Evolutionary conservation across 306 rosid genomes (phyloP), one percentile per base, ranked within the genome.

Genomic region (Acmispon strigosus): DNA sequence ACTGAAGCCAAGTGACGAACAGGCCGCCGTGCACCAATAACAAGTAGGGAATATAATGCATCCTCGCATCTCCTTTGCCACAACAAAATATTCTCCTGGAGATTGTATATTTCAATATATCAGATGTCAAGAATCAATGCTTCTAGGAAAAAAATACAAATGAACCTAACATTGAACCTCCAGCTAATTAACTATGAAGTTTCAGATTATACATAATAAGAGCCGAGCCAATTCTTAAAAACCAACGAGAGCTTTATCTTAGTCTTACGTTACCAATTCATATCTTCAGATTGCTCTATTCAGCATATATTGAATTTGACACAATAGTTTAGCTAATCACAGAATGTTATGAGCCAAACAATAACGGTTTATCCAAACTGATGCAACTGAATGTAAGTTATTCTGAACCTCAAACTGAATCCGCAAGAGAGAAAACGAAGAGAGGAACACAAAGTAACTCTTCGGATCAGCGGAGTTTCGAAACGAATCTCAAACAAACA

Each of bases 1-100:
- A 89, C 86, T 4, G 98, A 94, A 19, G 97, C 96, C 85, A 94
- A 77, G 84, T 94, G 97, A 60, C 98, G 94, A 62, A 94, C 95
- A 12, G 98, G 98, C 62, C 96, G 84, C 56, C 92, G 88, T n/a
- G 95, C 98, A 66, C 98, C 98, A 13, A 94, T 80, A 75, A 78
- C 83, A 74, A 94, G 97, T 41, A 94, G 74, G 69, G 92, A 90
- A 77, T 87, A 84, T 27, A 94, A 65, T 24, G 98, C 97, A 45
- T 90, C 98, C 81, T 94, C 98, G 10, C 98, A 94, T 85, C 89
- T 89, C 82, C 98, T 90, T 82, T 94, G 98, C 87, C 98, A 90
- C 78, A 89, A 67, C 77, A 94, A 64, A 79, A 94, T 89, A 73
- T 89, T 87, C 14, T 90, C 98, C 98, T 94, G 87, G 56, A 79